These are phyloP conservation scores for Fusarium falciforme DNA, from an alignment of 2,329 filamentous ascomycete genomes.

Conservation along the genomic window DNA sequence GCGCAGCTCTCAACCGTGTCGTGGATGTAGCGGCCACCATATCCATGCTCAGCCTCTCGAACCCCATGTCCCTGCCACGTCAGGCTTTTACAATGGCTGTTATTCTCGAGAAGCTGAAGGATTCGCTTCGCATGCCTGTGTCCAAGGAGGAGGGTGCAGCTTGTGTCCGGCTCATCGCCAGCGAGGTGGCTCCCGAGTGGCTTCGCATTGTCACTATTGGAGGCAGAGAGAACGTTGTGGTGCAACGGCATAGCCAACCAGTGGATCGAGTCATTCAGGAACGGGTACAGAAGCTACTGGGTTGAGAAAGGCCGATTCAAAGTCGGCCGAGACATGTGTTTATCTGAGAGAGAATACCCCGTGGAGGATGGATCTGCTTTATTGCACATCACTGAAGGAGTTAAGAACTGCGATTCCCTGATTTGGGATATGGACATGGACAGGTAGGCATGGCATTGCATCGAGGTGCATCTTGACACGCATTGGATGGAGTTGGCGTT, in stretches of 20 bases:
- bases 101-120: conserved; percentile 73
- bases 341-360: conserved; percentile 30
- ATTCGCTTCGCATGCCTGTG: conserved; percentile 71
- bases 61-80: conserved; percentile 60
- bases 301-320: conserved; percentile 20
- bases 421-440: neutral
- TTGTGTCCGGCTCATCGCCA: conserved; percentile 64
- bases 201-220: conserved; percentile 63
- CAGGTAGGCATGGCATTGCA: conserved; percentile 7
- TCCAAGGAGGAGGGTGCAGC: conserved; percentile 63
- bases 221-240: conserved; percentile 67
- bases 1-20: conserved; percentile 73
- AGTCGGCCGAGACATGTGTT: conserved; percentile 9
- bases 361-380: conserved; percentile 12
- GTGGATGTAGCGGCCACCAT: conserved; percentile 76
- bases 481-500: conserved; percentile 36
- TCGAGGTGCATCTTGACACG: conserved; percentile 25
- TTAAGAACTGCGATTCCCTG: conserved; percentile 3
- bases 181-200: conserved; percentile 69
- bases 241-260: conserved; percentile 59
- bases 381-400: conserved; percentile 9
- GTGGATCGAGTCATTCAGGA: conserved; percentile 52
- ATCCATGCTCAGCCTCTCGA: conserved; percentile 71
- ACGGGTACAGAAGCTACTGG: conserved; percentile 50
- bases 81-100: conserved; percentile 74